Percentiles rank a stretch among this genome's conserved stretches.
phyloP scores from a whole-genome alignment of 257 asterid genomes.

The Fraxinus anomala region DNA sequence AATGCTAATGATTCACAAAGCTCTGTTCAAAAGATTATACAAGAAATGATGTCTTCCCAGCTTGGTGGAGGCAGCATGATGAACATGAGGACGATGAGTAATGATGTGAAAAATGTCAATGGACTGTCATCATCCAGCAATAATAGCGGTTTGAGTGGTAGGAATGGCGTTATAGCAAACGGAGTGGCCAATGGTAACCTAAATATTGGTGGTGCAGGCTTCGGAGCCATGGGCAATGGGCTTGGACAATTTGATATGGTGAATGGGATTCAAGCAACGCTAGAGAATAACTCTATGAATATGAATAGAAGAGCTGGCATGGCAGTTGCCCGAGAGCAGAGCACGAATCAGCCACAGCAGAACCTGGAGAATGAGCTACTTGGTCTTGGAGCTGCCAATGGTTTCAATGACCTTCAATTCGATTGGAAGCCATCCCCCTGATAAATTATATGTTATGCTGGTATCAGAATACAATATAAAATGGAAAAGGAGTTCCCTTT shows the following conservation, averaged over 20 bases:
- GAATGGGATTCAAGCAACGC: constrained; percentile 67
- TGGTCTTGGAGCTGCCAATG: constrained; percentile 49
- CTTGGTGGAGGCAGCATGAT: constrained; percentile 58
- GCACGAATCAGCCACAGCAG: constrained; percentile 65
- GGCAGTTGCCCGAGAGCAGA: constrained; percentile 68
- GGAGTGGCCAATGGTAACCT: constrained; percentile 40
- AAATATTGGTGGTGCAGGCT: constrained; percentile 62
- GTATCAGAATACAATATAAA: neutral
- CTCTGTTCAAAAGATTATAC: constrained; percentile 84
- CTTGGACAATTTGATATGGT: constrained; percentile 62
- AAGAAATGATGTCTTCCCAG: constrained; percentile 77
- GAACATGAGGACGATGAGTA: constrained; percentile 48
- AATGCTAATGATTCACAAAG: constrained; percentile 81
- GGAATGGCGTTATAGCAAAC: constrained; percentile 36
- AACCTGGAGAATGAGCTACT: constrained; percentile 55
- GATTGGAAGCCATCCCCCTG: constrained; percentile 60
- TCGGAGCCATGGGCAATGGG: constrained; percentile 50
- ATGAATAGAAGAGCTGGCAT: constrained; percentile 80
- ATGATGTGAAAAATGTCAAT: constrained; percentile 57
- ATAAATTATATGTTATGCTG: neutral
- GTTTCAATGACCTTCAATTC: constrained; percentile 50
- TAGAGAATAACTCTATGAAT: constrained; percentile 58
- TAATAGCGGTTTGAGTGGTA: constrained; percentile 40
- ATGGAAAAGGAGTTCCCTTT: neutral
- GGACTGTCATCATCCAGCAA: constrained; percentile 47